Evolutionary conservation across 371 early-diverging fungal genomes (phyloP).

Genomic region (Mucor circinelloides): DNA sequence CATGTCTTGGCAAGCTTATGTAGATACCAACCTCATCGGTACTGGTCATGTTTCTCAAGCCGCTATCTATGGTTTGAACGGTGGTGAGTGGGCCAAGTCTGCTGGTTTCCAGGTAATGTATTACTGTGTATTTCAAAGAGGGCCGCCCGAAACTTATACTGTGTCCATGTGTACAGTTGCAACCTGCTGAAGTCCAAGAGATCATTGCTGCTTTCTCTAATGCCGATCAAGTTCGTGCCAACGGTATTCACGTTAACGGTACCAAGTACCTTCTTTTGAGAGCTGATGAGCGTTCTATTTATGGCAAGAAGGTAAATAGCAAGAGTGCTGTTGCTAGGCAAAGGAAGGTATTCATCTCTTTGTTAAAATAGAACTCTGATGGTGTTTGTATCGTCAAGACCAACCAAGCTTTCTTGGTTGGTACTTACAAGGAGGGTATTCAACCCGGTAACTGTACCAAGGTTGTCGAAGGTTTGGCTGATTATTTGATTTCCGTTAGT

Average conservation of each 20-base stretch:
- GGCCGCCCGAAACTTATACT: not conserved
- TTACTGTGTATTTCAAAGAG: not conserved
- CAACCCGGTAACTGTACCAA: constrained; percentile 79
- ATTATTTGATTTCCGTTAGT: constrained; percentile 74
- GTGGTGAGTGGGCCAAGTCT: constrained; percentile 78
- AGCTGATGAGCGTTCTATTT: constrained; percentile 70
- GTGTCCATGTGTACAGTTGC: constrained; percentile 40
- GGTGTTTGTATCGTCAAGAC: constrained; percentile 85
- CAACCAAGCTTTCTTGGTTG: constrained; percentile 78
- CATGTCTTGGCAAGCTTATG: constrained; percentile 90
- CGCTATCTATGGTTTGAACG: constrained; percentile 81
- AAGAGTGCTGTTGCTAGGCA: not conserved
- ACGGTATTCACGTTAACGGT: constrained; percentile 70
- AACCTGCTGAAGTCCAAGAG: constrained; percentile 57
- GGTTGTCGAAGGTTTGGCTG: constrained; percentile 81
- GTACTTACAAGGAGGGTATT: constrained; percentile 65
- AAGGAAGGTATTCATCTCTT: not conserved
- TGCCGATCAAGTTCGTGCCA: constrained; percentile 56
- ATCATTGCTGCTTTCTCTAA: constrained; percentile 70
- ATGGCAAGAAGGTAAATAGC: constrained; percentile 76
- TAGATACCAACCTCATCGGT: constrained; percentile 81
- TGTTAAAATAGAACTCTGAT: constrained; percentile 55
- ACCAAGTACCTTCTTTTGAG: constrained; percentile 76
- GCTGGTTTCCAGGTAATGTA: constrained; percentile 64
- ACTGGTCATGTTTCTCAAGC: constrained; percentile 73